Evolutionary conservation across 1,139 yeast species (phyloP), one percentile per base, ranked within the genome.

Genomic region (Saccharomyces hybrid): DNA sequence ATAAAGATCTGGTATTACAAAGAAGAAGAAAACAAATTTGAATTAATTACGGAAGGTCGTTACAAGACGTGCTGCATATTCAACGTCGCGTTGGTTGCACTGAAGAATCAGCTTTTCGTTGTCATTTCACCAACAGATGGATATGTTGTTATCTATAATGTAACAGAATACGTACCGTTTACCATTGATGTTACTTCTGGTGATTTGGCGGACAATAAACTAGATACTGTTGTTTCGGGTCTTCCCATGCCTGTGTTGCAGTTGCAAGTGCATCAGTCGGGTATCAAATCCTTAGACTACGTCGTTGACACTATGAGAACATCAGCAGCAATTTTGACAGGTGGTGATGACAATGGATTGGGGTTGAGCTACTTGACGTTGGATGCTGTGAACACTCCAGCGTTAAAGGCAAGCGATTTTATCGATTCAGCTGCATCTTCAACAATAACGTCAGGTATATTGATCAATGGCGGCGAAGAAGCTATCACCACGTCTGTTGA

Each of bases 261-360:
- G 19, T 31, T 54, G 7, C 81, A 75, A 55, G 72, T 88, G 11
- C 98, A 93, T 65, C 96, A 90, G 68, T 89, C 93, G 38, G 89
- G 97, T 47, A 79, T 91, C 54, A 87, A 89, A 60, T 80, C 84
- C 0, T 61, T 83, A 9, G 66, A 61, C 64, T 32, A 53, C 19
- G 58, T 63, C 1, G 55, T 71, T n/a, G 57, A 57, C 2, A 24
- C 2, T 57, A 58, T 0, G 60, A 64, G 1, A 51, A 64, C 1
- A 67, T 72, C 5, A 75, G 74, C 44, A 19, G 19, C 44, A 54
- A 67, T 84, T 12, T 69, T 83, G 4, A 82, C 96, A 1, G 97
- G 97, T 21, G 98, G 99, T 54, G 99, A 93, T 68, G 99, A 93
- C 64, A 91, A 91, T 70, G 85, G 90, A 0, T 68, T 91, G 7